These are phyloP conservation scores for Leptodontidium sp. DNA, from an alignment of 2,329 filamentous ascomycete genomes.

Conservation along the genomic window DNA sequence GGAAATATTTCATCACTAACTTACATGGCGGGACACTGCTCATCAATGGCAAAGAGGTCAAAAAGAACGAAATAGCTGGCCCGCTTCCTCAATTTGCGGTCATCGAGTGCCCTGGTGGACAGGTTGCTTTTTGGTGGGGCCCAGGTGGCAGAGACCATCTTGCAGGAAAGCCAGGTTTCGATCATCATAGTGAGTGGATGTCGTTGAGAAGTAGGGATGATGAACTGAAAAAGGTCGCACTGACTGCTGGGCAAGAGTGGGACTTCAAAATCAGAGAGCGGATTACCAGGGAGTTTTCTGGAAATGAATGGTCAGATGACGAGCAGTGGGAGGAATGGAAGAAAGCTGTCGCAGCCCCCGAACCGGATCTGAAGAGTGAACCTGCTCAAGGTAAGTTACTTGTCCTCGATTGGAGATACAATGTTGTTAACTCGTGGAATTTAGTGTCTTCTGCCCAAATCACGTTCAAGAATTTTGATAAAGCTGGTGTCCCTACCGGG, in stretches of 20 bases:
- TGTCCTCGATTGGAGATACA: background rate
- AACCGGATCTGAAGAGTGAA: background rate
- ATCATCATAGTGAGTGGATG: constrained; percentile 30
- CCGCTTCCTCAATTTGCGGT: constrained; percentile 45
- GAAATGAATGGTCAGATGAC: constrained; percentile 34
- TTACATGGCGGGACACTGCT: constrained; percentile 38
- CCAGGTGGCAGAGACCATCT: constrained; percentile 34
- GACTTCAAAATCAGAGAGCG: constrained; percentile 37
- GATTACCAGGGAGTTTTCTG: constrained; percentile 35
- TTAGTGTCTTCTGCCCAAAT: background rate
- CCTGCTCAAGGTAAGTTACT: constrained; percentile 10
- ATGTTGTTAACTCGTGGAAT: background rate
- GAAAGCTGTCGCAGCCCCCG: constrained; percentile 3
- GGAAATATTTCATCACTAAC: constrained; percentile 43
- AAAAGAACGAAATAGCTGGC: constrained; percentile 42
- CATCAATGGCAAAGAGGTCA: constrained; percentile 42
- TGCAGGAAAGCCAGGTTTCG: background rate
- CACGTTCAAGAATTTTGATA: background rate
- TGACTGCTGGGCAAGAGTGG: constrained; percentile 39
- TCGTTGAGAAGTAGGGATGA: constrained; percentile 28
- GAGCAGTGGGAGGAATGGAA: constrained; percentile 34
- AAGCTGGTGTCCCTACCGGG: background rate
- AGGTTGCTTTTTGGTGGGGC: constrained; percentile 44
- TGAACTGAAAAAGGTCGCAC: constrained; percentile 31
- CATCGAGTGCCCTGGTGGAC: constrained; percentile 41